Conservation (phyloP, 345 rosid species). For the Angophora floribunda region DNA sequence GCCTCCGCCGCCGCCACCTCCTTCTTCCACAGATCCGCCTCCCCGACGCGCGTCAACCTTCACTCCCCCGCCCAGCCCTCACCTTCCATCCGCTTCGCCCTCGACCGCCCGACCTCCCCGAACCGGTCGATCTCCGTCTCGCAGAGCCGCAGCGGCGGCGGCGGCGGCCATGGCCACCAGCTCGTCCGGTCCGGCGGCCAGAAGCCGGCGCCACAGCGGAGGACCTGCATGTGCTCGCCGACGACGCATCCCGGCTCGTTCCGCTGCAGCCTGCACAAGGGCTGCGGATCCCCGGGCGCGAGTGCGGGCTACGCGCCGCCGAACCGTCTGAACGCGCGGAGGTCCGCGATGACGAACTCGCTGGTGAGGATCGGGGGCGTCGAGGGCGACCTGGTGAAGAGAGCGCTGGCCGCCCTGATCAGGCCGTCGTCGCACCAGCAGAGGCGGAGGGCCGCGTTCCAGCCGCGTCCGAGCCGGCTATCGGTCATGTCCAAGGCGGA, state of each 20-base stretch:
- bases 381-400: conserved; percentile 56
- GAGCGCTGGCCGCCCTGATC: conserved; percentile 42
- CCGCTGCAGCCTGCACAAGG: conserved; percentile 69
- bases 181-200: conserved; percentile 12
- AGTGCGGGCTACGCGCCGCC: conserved; percentile 24
- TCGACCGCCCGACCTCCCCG: conserved; percentile 32
- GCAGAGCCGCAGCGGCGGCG: not conserved
- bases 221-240: conserved; percentile 65
- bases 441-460: conserved; percentile 43
- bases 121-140: conserved; percentile 31
- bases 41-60: conserved; percentile 23
- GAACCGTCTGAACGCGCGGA: conserved; percentile 43
- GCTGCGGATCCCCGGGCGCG: not conserved
- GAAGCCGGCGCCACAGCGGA: conserved; percentile 9
- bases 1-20: conserved; percentile 9
- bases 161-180: not conserved
- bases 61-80: conserved; percentile 17
- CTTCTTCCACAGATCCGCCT: conserved; percentile 33
- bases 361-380: conserved; percentile 60
- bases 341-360: conserved; percentile 75
- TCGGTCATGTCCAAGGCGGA: conserved; percentile 33
- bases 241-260: conserved; percentile 79
- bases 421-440: conserved; percentile 47
- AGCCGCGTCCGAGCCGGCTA: conserved; percentile 68
- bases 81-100: conserved; percentile 38